Evolutionary conservation across 371 early-diverging fungal species (phyloP), one percentile per base, ranked within the genome.

Genomic region (Lichtheimia ramosa): DNA sequence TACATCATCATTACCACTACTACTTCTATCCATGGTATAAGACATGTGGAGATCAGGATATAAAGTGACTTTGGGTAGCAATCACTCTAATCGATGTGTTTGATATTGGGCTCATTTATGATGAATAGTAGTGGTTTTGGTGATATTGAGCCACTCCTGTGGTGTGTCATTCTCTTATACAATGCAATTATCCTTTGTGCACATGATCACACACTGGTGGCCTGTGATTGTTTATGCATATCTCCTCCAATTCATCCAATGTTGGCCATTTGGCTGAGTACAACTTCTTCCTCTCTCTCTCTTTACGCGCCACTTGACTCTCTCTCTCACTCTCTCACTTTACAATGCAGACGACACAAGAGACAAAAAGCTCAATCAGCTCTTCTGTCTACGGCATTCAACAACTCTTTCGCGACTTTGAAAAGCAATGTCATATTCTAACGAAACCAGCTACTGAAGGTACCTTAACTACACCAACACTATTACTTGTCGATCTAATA

Each of bases 341-440:
- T 3, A 40, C 43, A 43, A 64, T 64, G 65, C 39, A 59, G 48
- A 50, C 50, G 25, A 14, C 54, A 23, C 43, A 61, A 56, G 70
- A 70, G 24, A 16, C 48, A 14, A 58, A 60, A 51, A 70, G 63
- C 16, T 73, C 77, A 28, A 76, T 76, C 42, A 77, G 70, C 34
- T 67, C 77, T 12, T 71, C 70, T 20, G 69, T 77, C 5, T 68
- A 69, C 63, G 70, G 68, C 2, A 65, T 77, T 51, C 73, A 77
- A 51, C 56, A 64, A 10, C 59, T 65, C 3, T 51, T 77, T 27
- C 52, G 54, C 8, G 54, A 70, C n/a, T 58, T 77, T 28, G 61
- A 69, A 51, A 63, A 71, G 41, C 64, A 71, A 43, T 69, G 65
- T 51, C 57, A 58, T 3, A 48, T 51, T 51, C 61, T 49, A 18